These are phyloP conservation scores for Colletotrichum eremochloae DNA, from an alignment of 2,329 filamentous ascomycete species.

Conservation along the genomic window DNA sequence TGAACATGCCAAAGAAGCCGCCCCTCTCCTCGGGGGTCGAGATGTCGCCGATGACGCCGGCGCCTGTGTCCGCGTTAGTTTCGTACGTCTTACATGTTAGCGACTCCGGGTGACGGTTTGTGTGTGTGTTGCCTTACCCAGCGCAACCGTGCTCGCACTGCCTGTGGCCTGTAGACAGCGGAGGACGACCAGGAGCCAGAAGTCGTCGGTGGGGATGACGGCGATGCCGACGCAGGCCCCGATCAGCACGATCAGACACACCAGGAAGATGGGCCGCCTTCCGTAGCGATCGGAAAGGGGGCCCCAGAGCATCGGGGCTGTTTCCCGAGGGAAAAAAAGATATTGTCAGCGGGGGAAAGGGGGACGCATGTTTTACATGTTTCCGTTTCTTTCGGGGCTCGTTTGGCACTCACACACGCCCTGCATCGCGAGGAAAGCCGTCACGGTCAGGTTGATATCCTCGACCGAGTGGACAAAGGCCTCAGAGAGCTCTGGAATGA, in stretches of 20 bases:
- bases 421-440: slow-evolving; percentile 51
- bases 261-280: slow-evolving; percentile 48
- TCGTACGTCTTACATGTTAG: rapidly evolving
- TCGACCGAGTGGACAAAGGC: slow-evolving; percentile 50
- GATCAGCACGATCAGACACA: slow-evolving; percentile 49
- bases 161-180: slow-evolving; percentile 50
- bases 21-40: slow-evolving; percentile 50
- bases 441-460: slow-evolving; percentile 51
- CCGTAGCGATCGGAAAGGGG: slow-evolving; percentile 52
- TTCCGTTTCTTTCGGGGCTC: no score
- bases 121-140: slow-evolving; percentile 31
- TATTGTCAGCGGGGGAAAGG: no score
- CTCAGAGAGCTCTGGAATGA: slow-evolving; percentile 47
- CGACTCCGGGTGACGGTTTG: no score
- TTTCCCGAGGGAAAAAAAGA: neutral
- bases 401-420: slow-evolving; percentile 40
- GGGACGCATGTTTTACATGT: no score
- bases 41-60: slow-evolving; percentile 52
- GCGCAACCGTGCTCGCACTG: slow-evolving; percentile 52
- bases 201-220: slow-evolving; percentile 49
- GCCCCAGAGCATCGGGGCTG: slow-evolving; percentile 53
- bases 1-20: slow-evolving; percentile 52
- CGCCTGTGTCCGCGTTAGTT: slow-evolving; percentile 38
- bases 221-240: slow-evolving; percentile 51
- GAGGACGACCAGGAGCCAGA: slow-evolving; percentile 51